phyloP scores from a whole-genome alignment of 1,139 yeast species.

The Geotrichum carabidarum region DNA sequence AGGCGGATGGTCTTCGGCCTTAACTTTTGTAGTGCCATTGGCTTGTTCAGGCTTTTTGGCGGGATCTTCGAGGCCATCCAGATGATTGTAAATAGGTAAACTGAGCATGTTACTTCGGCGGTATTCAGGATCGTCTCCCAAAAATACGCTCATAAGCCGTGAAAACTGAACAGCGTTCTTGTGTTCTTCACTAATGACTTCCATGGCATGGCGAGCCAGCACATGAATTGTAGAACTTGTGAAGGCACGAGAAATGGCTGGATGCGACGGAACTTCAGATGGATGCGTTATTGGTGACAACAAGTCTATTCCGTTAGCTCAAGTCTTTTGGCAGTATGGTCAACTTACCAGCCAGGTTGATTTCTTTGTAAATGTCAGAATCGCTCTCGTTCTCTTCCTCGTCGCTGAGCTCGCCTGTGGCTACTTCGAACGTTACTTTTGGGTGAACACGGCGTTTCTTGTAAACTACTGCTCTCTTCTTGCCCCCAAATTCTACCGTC shows the following conservation, averaged over 20 bases:
- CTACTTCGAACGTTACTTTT: constrained; percentile 22
- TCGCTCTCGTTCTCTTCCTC: constrained; percentile 24
- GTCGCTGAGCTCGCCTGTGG: constrained; percentile 28
- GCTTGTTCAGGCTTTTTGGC: background rate
- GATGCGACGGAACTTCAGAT: constrained; percentile 68
- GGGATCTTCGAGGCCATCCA: constrained; percentile 32
- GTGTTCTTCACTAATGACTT: constrained; percentile 76
- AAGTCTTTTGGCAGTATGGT: constrained; percentile 45
- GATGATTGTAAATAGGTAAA: constrained; percentile 66
- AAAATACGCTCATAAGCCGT: constrained; percentile 65
- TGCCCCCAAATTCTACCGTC: constrained; percentile 35
- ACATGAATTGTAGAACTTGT: constrained; percentile 47
- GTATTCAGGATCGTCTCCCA: constrained; percentile 80
- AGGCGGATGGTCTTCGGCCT: background rate
- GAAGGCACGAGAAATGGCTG: constrained; percentile 64
- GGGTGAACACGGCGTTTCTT: constrained; percentile 25
- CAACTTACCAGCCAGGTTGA: constrained; percentile 64
- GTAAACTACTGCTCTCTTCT: constrained; percentile 36
- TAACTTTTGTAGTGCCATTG: background rate
- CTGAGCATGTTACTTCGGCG: constrained; percentile 57
- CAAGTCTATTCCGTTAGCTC: constrained; percentile 40
- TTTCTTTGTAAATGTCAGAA: constrained; percentile 39
- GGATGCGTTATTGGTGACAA: constrained; percentile 78
- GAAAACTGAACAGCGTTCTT: constrained; percentile 64
- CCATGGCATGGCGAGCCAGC: constrained; percentile 67